Conservation (phyloP, 176 grass and related monocot species). For the Tillandsia fasciculata region DNA sequence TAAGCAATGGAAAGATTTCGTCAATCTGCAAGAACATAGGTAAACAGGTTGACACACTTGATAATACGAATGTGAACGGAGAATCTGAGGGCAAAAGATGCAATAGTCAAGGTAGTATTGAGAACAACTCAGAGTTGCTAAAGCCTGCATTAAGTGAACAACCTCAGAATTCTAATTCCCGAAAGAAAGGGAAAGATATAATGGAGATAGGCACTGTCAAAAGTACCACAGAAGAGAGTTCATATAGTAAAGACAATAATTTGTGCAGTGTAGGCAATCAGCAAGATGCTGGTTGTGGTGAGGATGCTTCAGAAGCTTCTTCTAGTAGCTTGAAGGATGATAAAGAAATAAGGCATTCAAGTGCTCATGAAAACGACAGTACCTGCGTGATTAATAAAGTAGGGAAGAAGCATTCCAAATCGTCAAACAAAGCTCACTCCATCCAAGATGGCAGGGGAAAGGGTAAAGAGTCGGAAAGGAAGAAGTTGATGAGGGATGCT, state of each 20-base stretch:
- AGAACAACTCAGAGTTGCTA: constrained; percentile 16
- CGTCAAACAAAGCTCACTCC: constrained; percentile 25
- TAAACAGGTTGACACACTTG: background rate
- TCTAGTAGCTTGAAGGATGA: constrained; percentile 1
- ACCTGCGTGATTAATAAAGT: constrained; percentile 11
- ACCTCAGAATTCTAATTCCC: constrained; percentile 17
- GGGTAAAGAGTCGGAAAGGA: constrained; percentile 30
- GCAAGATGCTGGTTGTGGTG: constrained; percentile 25
- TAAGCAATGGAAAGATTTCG: background rate
- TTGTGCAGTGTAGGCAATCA: background rate
- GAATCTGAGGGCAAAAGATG: constrained; percentile 17
- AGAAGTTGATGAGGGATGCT: constrained; percentile 66
- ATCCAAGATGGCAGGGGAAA: constrained; percentile 30
- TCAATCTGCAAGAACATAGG: background rate
- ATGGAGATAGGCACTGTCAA: background rate
- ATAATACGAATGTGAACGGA: background rate
- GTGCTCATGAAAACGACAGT: constrained; percentile 3
- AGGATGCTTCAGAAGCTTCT: constrained; percentile 21
- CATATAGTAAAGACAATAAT: constrained; percentile 5
- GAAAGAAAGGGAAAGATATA: constrained; percentile 9
- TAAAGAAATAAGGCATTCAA: constrained; percentile 2
- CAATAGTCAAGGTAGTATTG: constrained; percentile 15
- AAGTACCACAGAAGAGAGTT: constrained; percentile 15
- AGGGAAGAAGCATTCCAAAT: constrained; percentile 4
- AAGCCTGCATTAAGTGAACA: constrained; percentile 18